Base-by-base conservation (phyloP, 306 rosid genomes). In the Vigna trinervia region DNA sequence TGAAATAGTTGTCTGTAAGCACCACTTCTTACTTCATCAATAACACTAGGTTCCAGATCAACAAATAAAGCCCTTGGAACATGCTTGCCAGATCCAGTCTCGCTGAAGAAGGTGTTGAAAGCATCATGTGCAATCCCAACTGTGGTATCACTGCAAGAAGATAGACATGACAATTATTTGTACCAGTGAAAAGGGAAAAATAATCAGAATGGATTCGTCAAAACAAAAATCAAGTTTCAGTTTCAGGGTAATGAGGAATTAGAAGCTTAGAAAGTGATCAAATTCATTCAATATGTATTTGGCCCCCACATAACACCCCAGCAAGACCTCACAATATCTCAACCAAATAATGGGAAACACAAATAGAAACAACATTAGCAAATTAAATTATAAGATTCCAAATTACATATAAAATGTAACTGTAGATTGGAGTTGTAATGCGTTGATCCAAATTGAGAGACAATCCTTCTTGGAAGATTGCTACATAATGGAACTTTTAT, bases 101-200 rank as follows among this genome's bases (percentile, higher is more conserved):
- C 96, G 2, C 96, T 88, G 86, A 90, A 90, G 85, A 90, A 90
- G 32, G 96, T 90, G 83, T 87, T 88, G 57, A 90, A 90, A 26
- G 93, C 83, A 85, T 88, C 93, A 10, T 67, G 85, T 43, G 87
- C 86, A 51, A 79, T 23, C 23, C 91, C 93, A 0, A 87, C 75
- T 6, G 96, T 1, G 57, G 84, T 57, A 65, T 90, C 96, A 81
- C 96, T 90, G 91, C 85, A 88, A 75, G 80, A 70, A 84, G 70
- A 80, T 45, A n/a, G 6, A 59, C 68, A 59, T 72, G 36, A 41
- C 65, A 83, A 12, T 82, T 63, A 50, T 64, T 78, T 46, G 46
- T 62, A 68, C 56, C 12, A 50, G 23, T 47, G 34, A 45, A 75
- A 46, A 71, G 6, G 72, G 69, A 12, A 13, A 78, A 62, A 50